These are phyloP conservation scores for Pythium sp. DNA, from an alignment of 352 stramenopile genomes.

Conservation along the genomic window DNA sequence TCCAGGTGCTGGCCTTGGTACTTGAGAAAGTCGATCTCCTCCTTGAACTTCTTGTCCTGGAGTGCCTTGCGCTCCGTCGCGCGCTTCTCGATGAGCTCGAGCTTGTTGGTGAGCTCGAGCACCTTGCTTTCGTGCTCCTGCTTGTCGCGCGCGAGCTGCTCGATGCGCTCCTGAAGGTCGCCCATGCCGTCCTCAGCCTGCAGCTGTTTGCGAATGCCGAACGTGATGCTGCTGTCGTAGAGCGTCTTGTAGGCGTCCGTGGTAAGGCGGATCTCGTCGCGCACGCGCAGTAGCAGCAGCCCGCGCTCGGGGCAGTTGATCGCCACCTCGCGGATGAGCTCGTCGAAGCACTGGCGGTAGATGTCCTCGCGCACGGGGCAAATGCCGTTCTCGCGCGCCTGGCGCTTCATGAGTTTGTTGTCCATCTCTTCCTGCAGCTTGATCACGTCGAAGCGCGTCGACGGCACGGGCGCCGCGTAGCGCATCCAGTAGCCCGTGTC, in stretches of 20 bases:
- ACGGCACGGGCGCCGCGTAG: conserved; percentile 86
- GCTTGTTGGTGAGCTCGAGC: conserved; percentile 86
- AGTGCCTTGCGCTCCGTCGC: conserved; percentile 82
- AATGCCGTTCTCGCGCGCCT: conserved; percentile 91
- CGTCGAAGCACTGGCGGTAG: conserved; percentile 91
- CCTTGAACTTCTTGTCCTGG: conserved; percentile 93
- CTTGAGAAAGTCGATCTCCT: conserved; percentile 94
- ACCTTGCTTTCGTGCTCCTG: conserved; percentile 80
- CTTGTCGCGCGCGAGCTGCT: conserved; percentile 52
- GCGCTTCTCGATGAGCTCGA: conserved; percentile 93
- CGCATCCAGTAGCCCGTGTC: conserved; percentile 89
- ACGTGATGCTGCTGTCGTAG: conserved; percentile 92
- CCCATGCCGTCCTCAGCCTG: conserved; percentile 92
- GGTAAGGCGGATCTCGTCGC: conserved; percentile 92
- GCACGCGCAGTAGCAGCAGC: conserved; percentile 88
- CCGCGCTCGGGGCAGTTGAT: conserved; percentile 91
- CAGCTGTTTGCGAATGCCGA: conserved; percentile 93
- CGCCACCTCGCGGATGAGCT: conserved; percentile 92
- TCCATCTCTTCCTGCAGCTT: conserved; percentile 91
- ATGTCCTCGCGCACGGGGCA: conserved; percentile 93
- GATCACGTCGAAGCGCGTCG: conserved; percentile 92
- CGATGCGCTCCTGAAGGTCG: conserved; percentile 72
- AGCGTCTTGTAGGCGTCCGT: conserved; percentile 95
- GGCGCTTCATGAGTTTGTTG: conserved; percentile 82
- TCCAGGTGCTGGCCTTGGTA: conserved; percentile 95